Evolutionary conservation across 2,329 filamentous ascomycete genomes (phyloP).

Genomic region (Ascochyta lentis): DNA sequence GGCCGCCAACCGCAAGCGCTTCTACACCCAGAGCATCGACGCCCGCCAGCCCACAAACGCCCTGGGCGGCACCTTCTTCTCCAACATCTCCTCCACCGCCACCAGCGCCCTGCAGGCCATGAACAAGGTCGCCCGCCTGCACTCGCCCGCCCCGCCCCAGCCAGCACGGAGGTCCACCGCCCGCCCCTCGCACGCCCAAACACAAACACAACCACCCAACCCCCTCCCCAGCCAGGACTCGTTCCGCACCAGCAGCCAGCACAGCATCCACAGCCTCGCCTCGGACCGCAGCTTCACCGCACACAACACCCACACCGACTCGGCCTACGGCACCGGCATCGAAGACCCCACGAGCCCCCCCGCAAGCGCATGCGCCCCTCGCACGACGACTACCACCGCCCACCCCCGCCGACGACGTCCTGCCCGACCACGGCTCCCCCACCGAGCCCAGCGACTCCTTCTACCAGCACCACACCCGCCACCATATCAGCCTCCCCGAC

Average conservation of each 20-base stretch:
- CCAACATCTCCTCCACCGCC: constrained; percentile 92
- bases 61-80: constrained; percentile 89
- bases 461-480: constrained; percentile 52
- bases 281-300: constrained; percentile 76
- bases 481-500: constrained; percentile 54
- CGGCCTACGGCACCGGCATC: constrained; percentile 67
- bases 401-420: constrained; percentile 62
- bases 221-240: constrained; percentile 67
- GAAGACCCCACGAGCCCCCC: constrained; percentile 74
- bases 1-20: constrained; percentile 86
- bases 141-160: constrained; percentile 72
- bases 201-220: constrained; percentile 47
- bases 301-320: constrained; percentile 62
- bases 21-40: constrained; percentile 81
- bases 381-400: constrained; percentile 47
- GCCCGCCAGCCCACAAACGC: constrained; percentile 67
- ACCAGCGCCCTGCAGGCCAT: constrained; percentile 94
- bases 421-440: constrained; percentile 68
- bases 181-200: constrained; percentile 65
- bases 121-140: constrained; percentile 87
- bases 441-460: constrained; percentile 85
- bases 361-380: constrained; percentile 72
- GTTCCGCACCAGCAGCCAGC: constrained; percentile 78
- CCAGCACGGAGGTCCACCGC: constrained; percentile 71
- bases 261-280: constrained; percentile 72